Percentiles rank a stretch among this genome's conserved stretches.
Conservation (phyloP, 202 grass and related monocot genomes). For the Sporobolus alterniflorus region DNA sequence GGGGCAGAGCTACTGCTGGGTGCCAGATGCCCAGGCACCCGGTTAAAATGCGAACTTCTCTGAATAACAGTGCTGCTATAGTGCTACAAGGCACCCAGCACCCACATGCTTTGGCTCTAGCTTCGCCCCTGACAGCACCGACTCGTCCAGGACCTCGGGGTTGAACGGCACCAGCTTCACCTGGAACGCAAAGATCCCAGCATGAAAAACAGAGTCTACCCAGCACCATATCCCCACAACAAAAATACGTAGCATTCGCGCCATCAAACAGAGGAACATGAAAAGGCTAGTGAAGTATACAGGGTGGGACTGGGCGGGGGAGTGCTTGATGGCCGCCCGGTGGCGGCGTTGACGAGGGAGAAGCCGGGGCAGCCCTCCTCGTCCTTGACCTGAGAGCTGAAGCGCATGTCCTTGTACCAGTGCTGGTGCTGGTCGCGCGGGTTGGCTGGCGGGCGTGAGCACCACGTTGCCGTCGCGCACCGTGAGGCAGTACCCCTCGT, state of each 20-base stretch:
- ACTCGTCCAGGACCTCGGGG: conserved; percentile 71
- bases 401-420: conserved; percentile 92
- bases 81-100: too few relatives aligned
- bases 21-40: too few relatives aligned
- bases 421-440: conserved; percentile 83
- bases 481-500: conserved; percentile 67
- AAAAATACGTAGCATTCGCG: too few relatives aligned
- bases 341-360: conserved; percentile 77
- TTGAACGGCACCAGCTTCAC: conserved; percentile 83
- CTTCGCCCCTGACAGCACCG: too few relatives aligned
- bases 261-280: too few relatives aligned
- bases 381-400: conserved; percentile 73
- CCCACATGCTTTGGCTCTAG: too few relatives aligned
- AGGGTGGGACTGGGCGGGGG: conserved; percentile 81
- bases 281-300: conserved; percentile 34
- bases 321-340: conserved; percentile 88
- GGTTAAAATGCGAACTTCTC: too few relatives aligned
- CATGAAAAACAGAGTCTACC: not conserved
- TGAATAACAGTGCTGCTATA: too few relatives aligned
- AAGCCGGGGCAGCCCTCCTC: conserved; percentile 72
- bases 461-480: conserved; percentile 79
- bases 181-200: conserved; percentile 19
- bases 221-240: too few relatives aligned
- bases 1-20: too few relatives aligned
- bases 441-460: conserved; percentile 66